phyloP scores from a whole-genome alignment of 257 asterid genomes.

The Nicotiana paniculata region DNA sequence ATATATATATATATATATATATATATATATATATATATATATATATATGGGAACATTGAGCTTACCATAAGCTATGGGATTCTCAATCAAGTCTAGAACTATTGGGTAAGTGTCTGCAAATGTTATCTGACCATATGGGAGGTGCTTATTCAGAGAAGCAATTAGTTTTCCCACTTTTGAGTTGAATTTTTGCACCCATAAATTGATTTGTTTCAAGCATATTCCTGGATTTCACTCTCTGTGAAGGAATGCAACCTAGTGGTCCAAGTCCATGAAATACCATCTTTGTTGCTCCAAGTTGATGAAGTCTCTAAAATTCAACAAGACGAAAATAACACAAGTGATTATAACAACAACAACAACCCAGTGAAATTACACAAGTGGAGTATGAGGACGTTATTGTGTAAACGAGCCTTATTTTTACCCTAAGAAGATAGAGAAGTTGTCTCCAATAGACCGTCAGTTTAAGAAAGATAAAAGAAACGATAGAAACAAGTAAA shows the following conservation, averaged over 20 bases:
- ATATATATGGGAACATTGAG: no score
- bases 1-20: no score
- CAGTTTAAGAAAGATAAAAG: no score
- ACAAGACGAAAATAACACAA: background rate
- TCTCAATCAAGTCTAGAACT: constrained; percentile 54
- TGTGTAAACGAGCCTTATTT: no score
- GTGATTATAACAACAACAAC: background rate
- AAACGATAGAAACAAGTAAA: no score
- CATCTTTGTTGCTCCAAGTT: constrained; percentile 68
- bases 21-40: no score
- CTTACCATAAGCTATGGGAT: constrained; percentile 58
- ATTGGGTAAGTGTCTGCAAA: constrained; percentile 59
- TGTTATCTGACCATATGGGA: constrained; percentile 44
- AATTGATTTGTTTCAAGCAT: constrained; percentile 62
- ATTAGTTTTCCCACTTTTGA: constrained; percentile 38
- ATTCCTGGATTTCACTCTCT: constrained; percentile 46
- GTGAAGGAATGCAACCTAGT: constrained; percentile 79
- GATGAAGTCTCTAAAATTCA: constrained; percentile 43
- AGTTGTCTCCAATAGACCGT: no score
- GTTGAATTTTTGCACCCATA: constrained; percentile 62
- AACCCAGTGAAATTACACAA: no score
- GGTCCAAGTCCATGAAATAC: constrained; percentile 71
- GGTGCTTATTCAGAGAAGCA: constrained; percentile 37
- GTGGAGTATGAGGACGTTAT: no score
- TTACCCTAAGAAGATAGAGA: no score